phyloP scores from a whole-genome alignment of 768 basidiomycete genomes.

The Pisolithus sp. region DNA sequence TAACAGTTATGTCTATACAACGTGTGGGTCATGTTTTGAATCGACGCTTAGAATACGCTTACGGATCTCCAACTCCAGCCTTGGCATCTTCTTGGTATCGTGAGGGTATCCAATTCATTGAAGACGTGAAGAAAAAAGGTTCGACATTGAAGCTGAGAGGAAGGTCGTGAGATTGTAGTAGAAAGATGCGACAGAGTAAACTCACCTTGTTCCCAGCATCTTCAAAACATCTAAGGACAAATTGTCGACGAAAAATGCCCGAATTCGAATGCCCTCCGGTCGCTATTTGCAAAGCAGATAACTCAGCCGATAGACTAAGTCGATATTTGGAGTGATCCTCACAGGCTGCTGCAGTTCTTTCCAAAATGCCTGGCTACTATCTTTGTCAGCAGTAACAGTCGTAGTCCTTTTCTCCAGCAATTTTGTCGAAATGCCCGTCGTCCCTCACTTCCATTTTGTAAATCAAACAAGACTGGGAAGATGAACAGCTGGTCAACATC shows the following conservation, averaged over 20 bases:
- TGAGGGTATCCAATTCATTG: conserved; percentile 37
- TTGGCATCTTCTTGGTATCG: conserved; percentile 34
- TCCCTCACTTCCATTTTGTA: conserved; percentile 17
- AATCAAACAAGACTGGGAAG: conserved; percentile 10
- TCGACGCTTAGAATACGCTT: conserved; percentile 10
- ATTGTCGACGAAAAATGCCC: conserved; percentile 33
- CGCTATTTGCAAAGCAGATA: conserved; percentile 9
- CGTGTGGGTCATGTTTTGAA: background rate
- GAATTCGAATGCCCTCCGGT: conserved; percentile 20
- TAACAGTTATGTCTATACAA: conserved; percentile 40
- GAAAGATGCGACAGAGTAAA: background rate
- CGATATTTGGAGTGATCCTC: background rate
- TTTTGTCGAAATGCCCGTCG: conserved; percentile 13
- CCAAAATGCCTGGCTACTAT: conserved; percentile 19
- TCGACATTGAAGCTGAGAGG: conserved; percentile 33
- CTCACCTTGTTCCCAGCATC: conserved; percentile 34
- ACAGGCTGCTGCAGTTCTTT: conserved; percentile 22
- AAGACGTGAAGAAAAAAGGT: conserved; percentile 40
- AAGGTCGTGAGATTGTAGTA: background rate
- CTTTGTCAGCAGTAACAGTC: conserved; percentile 12
- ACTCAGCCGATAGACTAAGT: background rate
- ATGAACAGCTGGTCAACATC: conserved; percentile 23
- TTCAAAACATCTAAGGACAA: conserved; percentile 26
- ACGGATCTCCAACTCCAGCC: conserved; percentile 31
- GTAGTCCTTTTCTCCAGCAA: conserved; percentile 1